Evolutionary conservation across 2,329 filamentous ascomycete species (phyloP).

Genomic region (Alternaria brassicae): DNA sequence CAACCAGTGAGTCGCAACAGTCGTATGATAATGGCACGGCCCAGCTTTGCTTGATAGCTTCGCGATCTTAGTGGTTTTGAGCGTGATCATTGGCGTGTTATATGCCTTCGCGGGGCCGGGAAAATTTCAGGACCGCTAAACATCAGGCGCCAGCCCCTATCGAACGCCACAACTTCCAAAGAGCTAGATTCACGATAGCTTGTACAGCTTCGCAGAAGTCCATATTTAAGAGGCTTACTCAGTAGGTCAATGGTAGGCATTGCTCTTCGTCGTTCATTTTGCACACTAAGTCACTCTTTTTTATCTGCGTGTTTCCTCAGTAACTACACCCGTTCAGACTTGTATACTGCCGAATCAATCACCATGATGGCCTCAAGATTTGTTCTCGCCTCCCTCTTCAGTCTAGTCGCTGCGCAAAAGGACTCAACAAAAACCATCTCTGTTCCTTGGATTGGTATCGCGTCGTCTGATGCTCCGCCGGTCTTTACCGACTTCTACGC

Average conservation of each 20-base stretch:
- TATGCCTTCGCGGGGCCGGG: not conserved
- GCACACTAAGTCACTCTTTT: not conserved
- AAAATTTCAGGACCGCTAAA: slow-evolving; percentile 5
- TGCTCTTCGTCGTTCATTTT: not conserved
- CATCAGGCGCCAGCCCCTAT: slow-evolving; percentile 9
- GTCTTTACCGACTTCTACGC: slow-evolving; percentile 8
- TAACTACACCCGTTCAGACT: not conserved
- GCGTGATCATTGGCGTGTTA: not conserved
- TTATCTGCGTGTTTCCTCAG: not conserved
- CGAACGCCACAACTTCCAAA: not conserved
- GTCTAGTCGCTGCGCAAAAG: slow-evolving; percentile 21
- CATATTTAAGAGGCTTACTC: not conserved
- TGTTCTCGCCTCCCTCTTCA: slow-evolving; percentile 9
- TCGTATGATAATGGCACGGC: not conserved
- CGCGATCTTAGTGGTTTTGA: not conserved
- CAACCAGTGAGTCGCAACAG: not conserved
- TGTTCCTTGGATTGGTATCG: slow-evolving; percentile 19
- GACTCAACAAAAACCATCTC: slow-evolving; percentile 17
- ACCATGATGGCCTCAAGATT: slow-evolving; percentile 20
- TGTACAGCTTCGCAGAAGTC: not conserved
- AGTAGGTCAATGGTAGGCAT: not conserved
- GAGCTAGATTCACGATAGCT: not conserved
- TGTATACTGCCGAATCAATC: not conserved
- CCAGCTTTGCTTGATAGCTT: not conserved
- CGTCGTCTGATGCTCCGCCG: not conserved